Base-by-base conservation (phyloP, 108 stramenopile genomes). In the Nitzschia inconspicua region DNA sequence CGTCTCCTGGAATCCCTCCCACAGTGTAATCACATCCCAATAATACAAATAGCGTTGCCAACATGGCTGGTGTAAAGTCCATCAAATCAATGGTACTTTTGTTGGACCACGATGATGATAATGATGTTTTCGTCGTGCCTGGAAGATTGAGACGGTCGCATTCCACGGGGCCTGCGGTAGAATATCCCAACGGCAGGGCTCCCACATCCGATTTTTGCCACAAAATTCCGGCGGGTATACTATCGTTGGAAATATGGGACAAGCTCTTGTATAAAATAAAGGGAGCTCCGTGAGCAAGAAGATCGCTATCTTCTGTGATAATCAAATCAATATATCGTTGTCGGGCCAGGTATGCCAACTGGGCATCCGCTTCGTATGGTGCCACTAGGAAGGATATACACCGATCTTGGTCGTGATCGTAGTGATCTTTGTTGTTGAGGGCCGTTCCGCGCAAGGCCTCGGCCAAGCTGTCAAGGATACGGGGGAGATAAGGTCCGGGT, bases 311-410 rank as follows among this genome's bases (percentile, higher is more conserved):
- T 75, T 99, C 99, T 25, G 94, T 90, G n/a, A 98, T 68, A 19
- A 98, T 83, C 22, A 87, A 54, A 66, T 97, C 97, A 26, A 95
- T 88, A 25, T 57, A 30, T 5, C 75, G 76, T n/a, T 19, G 27
- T 9, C 68, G 70, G 16, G 85, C 54, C 25, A 99, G 70, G 44
- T 80, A 96, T 5, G 95, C 97, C 37, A 99, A 77, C 65, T 99
- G 97, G 19, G 92, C 91, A 75, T 99, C 99, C 3, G 98, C 95
- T 77, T 99, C 99, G 71, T 97, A 98, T 0, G 99, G 99, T 16
- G 97, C 91, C 24, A 98, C 95, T 18, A 43, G 16, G 63, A 59
- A 3, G 39, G 36, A 4, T 75, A 75, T 3, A 68, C 72, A 13
- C 82, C 85, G 14, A 79, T 79, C 9, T 58, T 68, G 66, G 59